Base-by-base conservation (phyloP, 2,329 filamentous ascomycete genomes). In the Tympanopsis confertula region DNA sequence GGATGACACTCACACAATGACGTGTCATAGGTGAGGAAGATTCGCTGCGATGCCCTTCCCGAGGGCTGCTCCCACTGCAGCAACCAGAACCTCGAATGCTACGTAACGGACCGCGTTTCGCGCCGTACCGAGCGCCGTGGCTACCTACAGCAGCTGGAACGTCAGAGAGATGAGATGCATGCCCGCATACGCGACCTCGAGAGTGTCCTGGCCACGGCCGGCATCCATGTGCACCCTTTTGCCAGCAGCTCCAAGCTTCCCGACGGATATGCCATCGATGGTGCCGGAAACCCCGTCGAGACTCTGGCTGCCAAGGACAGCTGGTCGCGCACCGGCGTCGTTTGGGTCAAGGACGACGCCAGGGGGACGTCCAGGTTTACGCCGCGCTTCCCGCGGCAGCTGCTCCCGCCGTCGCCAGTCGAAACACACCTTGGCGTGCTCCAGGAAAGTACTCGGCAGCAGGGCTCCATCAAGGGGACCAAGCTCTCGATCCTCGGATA, bases 31-130 rank as follows among this genome's bases (percentile, higher is more conserved):
- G 69, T 86, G 41, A 77, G 86, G 47, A 94, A 94, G 61, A 93
- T 93, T 50, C 77, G 84, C 53, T 93, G 86, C 66, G 86, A 93
- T 63, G 81, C 78, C 38, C 68, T 82, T 29, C 76, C 82, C 20
- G 80, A 84, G 46, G 86, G 85, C 44, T 94, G 86, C 61, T 85
- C 83, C 43, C 82, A 85, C 49, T 94, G 86, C 62, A 64, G 75
- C 48, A 78, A 82, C 57, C 82, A 84, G 53, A 78, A 76, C 45
- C 75, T 82, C 48, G 74, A 84, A 51, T 94, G 86, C 61, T 80
- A 75, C 59, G 87, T 87, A 38, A 94, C 86, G 41, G 86, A 94
- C 57, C 78, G 86, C 48, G 86, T 91, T 51, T 88, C 84, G 3
- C 84, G 86, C 41, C 79, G 82, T 44, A 85, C 86, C 37, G 82